phyloP scores from a whole-genome alignment of 2,329 filamentous ascomycete genomes.

The Westerdykella aurantiaca region DNA sequence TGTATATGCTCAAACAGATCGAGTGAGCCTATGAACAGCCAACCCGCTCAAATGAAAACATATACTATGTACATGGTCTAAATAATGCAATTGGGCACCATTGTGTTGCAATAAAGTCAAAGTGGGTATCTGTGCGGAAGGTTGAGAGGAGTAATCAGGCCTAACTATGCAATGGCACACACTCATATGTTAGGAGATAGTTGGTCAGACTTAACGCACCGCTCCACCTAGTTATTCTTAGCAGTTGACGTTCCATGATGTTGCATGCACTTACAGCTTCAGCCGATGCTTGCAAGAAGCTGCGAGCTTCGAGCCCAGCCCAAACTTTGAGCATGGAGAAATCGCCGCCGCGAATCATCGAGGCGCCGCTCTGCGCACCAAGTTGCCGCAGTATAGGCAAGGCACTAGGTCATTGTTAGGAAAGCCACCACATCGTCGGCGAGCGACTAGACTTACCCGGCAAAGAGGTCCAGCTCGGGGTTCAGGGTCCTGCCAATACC shows the following conservation, averaged over 20 bases:
- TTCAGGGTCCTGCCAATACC: constrained; percentile 86
- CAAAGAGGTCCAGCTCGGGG: constrained; percentile 80
- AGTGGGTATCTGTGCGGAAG: neutral
- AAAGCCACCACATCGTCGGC: constrained; percentile 6
- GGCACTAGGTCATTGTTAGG: constrained; percentile 50
- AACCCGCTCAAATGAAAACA: too few relatives aligned
- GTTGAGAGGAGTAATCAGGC: neutral
- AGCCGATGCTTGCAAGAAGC: constrained; percentile 82
- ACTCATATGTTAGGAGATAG: constrained; percentile 75
- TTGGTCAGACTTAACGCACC: constrained; percentile 85
- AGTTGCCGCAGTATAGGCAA: constrained; percentile 86
- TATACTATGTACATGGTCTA: too few relatives aligned
- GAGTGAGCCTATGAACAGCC: too few relatives aligned
- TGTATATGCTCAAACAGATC: too few relatives aligned
- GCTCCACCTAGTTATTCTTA: constrained; percentile 58
- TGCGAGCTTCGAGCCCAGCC: constrained; percentile 82
- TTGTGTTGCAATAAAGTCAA: neutral
- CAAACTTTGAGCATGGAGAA: constrained; percentile 77
- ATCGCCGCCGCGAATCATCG: constrained; percentile 45
- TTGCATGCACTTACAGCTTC: constrained; percentile 62
- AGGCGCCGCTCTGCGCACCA: constrained; percentile 66
- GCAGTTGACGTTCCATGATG: neutral
- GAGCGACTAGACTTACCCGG: constrained; percentile 47
- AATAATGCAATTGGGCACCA: too few relatives aligned
- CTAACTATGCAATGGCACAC: constrained; percentile 2